Conservation (phyloP, 768 basidiomycete species). For the Xerocomellus amylosporus region DNA sequence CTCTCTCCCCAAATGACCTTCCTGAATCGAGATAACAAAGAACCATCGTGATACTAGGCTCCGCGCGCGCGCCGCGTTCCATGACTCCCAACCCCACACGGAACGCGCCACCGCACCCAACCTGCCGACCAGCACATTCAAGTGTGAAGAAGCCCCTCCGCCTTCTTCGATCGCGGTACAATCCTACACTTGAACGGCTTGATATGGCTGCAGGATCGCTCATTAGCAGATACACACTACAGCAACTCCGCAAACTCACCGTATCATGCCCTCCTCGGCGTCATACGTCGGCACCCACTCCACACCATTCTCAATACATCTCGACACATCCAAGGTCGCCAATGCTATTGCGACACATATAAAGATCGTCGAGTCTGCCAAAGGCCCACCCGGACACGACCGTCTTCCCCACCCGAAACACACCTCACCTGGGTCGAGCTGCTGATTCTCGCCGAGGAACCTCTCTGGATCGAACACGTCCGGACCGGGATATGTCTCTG, state of each 20-base stretch:
- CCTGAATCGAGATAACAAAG: too few relatives aligned
- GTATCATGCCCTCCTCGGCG: not conserved
- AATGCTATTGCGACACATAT: slow-evolving; percentile 1
- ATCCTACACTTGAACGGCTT: too few relatives aligned
- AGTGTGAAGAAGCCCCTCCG: too few relatives aligned
- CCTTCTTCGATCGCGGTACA: too few relatives aligned
- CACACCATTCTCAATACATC: not conserved
- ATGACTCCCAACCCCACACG: too few relatives aligned
- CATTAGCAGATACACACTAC: not conserved
- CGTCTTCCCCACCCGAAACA: slow-evolving; percentile 18
- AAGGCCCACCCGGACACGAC: slow-evolving; percentile 1
- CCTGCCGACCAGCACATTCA: too few relatives aligned
- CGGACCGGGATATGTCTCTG: not conserved
- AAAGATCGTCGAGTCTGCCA: slow-evolving; percentile 10
- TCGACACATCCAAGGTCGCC: slow-evolving; percentile 9
- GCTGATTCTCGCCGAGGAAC: slow-evolving; percentile 2
- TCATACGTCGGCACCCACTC: slow-evolving; percentile 1
- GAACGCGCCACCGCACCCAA: too few relatives aligned
- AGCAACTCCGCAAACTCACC: not conserved
- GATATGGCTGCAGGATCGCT: too few relatives aligned
- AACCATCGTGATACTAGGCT: too few relatives aligned
- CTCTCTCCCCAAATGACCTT: too few relatives aligned
- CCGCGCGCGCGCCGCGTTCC: too few relatives aligned
- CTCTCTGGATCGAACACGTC: slow-evolving; percentile 8
- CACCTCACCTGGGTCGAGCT: slow-evolving; percentile 2